These are phyloP conservation scores for Talaromyces sp. DNA, from an alignment of 2,329 filamentous ascomycete species.

Conservation along the genomic window DNA sequence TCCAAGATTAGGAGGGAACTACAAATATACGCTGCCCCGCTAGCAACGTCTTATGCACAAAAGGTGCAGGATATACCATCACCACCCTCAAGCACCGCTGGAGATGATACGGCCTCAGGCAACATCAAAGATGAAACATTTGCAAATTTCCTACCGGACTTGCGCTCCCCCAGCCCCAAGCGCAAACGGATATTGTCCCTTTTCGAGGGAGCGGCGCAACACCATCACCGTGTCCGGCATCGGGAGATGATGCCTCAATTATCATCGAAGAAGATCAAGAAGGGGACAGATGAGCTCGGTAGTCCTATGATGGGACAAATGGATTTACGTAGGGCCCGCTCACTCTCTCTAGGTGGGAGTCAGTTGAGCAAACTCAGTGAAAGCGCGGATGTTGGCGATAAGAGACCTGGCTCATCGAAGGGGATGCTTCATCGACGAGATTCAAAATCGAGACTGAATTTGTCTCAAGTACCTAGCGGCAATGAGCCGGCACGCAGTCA, in stretches of 20 bases:
- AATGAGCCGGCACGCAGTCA: slow-evolving; percentile 24
- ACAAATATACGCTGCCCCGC: slow-evolving; percentile 38
- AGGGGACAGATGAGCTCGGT: slow-evolving; percentile 35
- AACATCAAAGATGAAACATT: slow-evolving; percentile 21
- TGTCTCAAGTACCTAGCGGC: slow-evolving; percentile 21
- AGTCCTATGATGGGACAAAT: slow-evolving; percentile 33
- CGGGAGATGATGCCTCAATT: slow-evolving; percentile 41
- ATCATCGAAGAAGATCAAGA: slow-evolving; percentile 36
- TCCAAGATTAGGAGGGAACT: slow-evolving; percentile 30
- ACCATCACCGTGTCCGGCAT: slow-evolving; percentile 42
- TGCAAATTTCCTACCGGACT: slow-evolving; percentile 41
- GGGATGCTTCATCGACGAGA: slow-evolving; percentile 19
- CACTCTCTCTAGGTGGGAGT: slow-evolving; percentile 28
- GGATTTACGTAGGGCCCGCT: slow-evolving; percentile 32
- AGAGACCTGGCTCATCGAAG: slow-evolving; percentile 27
- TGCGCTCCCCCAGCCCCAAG: slow-evolving; percentile 42
- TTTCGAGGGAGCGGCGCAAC: slow-evolving; percentile 43
- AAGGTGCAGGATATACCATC: slow-evolving; percentile 37
- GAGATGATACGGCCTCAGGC: neutral
- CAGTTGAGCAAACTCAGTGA: slow-evolving; percentile 26
- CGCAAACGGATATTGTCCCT: slow-evolving; percentile 44
- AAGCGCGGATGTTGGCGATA: slow-evolving; percentile 27
- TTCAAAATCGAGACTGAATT: neutral
- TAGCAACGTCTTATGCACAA: slow-evolving; percentile 35
- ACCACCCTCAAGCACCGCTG: slow-evolving; percentile 29